Evolutionary conservation across 352 stramenopile species (phyloP).

Genomic region (Phytophthora europaea): DNA sequence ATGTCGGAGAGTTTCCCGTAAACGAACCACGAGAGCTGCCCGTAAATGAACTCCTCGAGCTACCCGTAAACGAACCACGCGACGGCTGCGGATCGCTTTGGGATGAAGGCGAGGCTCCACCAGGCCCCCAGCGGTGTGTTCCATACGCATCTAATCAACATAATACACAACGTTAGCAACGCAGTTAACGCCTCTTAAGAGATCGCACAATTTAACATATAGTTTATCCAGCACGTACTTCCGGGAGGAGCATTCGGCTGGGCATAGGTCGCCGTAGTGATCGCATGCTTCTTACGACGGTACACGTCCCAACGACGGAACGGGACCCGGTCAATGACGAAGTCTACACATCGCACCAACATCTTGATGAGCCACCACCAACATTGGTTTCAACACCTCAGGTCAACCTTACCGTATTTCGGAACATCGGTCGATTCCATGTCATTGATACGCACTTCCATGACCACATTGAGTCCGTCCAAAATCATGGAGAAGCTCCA

Average conservation of each 20-base stretch:
- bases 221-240: conserved; percentile 35
- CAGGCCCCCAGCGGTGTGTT: conserved; percentile 74
- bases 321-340: conserved; percentile 81
- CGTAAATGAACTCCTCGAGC: conserved; percentile 37
- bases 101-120: conserved; percentile 49
- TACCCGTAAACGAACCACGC: conserved; percentile 32
- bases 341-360: conserved; percentile 56
- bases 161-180: conserved; percentile 9
- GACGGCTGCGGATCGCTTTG: conserved; percentile 36
- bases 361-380: conserved; percentile 14
- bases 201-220: not conserved
- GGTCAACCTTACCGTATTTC: conserved; percentile 73
- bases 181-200: not conserved
- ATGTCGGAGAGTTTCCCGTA: conserved; percentile 20
- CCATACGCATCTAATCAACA: conserved; percentile 57
- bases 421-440: conserved; percentile 76
- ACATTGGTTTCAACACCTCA: not conserved
- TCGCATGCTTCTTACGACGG: conserved; percentile 68
- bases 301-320: conserved; percentile 89
- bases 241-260: conserved; percentile 46
- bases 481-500: conserved; percentile 87
- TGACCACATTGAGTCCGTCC: conserved; percentile 74
- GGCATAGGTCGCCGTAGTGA: conserved; percentile 50
- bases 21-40: conserved; percentile 31
- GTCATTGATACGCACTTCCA: conserved; percentile 91